Evolutionary conservation across 768 basidiomycete genomes (phyloP), one percentile per base, ranked within the genome.

Genomic region (Kwoniella sp.): DNA sequence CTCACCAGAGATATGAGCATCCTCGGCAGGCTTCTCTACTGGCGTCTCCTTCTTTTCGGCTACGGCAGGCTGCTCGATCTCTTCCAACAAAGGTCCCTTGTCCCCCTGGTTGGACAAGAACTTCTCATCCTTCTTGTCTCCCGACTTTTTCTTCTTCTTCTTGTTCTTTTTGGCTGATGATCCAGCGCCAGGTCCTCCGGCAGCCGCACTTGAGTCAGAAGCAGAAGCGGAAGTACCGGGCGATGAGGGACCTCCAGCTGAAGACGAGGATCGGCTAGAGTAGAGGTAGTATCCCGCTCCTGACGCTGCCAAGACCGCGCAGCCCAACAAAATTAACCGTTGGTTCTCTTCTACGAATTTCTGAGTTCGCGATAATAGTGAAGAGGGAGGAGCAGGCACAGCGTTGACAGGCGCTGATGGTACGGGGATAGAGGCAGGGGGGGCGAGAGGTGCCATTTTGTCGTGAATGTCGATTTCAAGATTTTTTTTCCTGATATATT

Each of bases 41-140:
- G 40, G 17, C 10, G 40, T 19, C 50, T 63, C 67, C 48, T 64
- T 40, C 58, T 65, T 63, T 65, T 68, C 61, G 21, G 54, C 63
- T 13, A 48, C 55, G 17, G 55, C 63, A 22, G 40, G 54, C 47
- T 63, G 59, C 55, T 66, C 58, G 40, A 72, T 67, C 63, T 93
- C 91, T 83, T 94, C 91, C 52, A 95, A 80, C 46, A 95, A 83
- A 40, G 92, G 92, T 0, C 88, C 88, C 64, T 90, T 86, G 6
- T 65, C 58, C 19, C 73, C 73, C 47, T 71, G 63, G 0, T 63
- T 65, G 22, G 56, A 49, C 54, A 70, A 58, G 48, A 65, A 70
- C 37, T 64, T 64, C 13, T 59, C 57, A 26, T 54, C 65, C 63
- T 64, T 86, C 86, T 68, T 68, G 36, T 44, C 57, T 36, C 26